Base-by-base conservation (phyloP, 1,284 basidiomycete species). In the Papiliotrema laurentii region DNA sequence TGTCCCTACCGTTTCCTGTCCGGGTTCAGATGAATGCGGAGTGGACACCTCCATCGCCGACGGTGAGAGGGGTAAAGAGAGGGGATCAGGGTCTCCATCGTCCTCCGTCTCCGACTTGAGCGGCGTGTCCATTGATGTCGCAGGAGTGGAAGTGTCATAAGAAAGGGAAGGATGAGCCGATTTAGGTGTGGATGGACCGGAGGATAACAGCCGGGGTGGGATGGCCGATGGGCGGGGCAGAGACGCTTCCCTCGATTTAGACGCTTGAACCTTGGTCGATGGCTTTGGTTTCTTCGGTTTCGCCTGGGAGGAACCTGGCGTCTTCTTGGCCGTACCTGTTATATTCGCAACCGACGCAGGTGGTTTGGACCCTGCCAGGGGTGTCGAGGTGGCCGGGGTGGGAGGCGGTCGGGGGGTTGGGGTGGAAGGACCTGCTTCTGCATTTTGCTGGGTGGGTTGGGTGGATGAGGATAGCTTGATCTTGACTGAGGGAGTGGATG, bases 181-280 rank as follows among this genome's bases (percentile, higher is more conserved):
- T 45, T 35, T 22, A 11, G 56, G 49, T 2, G 51, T 45, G 11
- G 54, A 46, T 10, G 51, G 44, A 19, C 28, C 33, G n/a, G 49
- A 46, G 3, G 59, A 58, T 3, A 58, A 46, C 3, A 63, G 43
- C 18, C 55, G 47, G 9, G 56, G 43, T 18, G 61, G 61, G 26
- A 63, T 61, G 5, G 61, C 60, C n/a, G n/a, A n/a, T n/a, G n/a
- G n/a, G n/a, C n/a, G n/a, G n/a, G n/a, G n/a, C n/a, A n/a, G n/a
- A n/a, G n/a, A n/a, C n/a, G n/a, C n/a, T n/a, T n/a, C n/a, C n/a
- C n/a, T n/a, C n/a, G n/a, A n/a, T n/a, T n/a, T n/a, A n/a, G n/a
- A n/a, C n/a, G n/a, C n/a, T n/a, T n/a, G n/a, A n/a, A n/a, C n/a
- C n/a, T n/a, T n/a, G n/a, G n/a, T n/a, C n/a, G n/a, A n/a, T n/a